phyloP scores from a whole-genome alignment of 768 basidiomycete genomes.

The Hypholoma fasciculare region DNA sequence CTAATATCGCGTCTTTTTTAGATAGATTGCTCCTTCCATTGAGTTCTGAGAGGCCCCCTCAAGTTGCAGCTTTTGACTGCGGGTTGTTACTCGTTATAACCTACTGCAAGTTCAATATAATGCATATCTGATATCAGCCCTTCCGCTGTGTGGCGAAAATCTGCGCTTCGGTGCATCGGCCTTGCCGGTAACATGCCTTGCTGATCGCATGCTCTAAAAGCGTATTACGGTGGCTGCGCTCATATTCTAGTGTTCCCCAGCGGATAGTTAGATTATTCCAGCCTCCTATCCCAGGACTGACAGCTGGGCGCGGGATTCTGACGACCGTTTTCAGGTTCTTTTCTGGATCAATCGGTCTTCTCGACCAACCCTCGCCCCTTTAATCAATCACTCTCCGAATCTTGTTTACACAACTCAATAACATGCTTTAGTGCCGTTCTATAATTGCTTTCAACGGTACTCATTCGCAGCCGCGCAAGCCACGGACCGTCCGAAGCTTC shows the following conservation, averaged over 20 bases:
- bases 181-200: not conserved
- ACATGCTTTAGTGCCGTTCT: slow-evolving; percentile 6
- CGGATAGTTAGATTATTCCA: not conserved
- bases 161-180: not conserved
- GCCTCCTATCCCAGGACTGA: slow-evolving; percentile 2
- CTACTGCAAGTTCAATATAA: not conserved
- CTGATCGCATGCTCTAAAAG: not conserved
- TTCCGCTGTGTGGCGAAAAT: not conserved
- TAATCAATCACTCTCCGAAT: slow-evolving; percentile 7
- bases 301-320: slow-evolving; percentile 1
- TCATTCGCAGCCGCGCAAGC: slow-evolving; percentile 8
- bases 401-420: slow-evolving; percentile 6
- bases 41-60: not conserved
- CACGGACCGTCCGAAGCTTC: slow-evolving; percentile 8
- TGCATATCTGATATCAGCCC: not conserved
- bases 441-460: not conserved
- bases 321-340: slow-evolving; percentile 1
- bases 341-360: slow-evolving; percentile 9
- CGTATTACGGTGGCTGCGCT: not conserved
- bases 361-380: not conserved
- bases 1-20: not conserved
- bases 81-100: not conserved
- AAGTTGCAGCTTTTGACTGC: not conserved
- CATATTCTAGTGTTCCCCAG: not conserved
- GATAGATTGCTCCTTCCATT: not conserved